Conservation (phyloP, 108 stramenopile species). For the Pseudonitzschia delicatissima region DNA sequence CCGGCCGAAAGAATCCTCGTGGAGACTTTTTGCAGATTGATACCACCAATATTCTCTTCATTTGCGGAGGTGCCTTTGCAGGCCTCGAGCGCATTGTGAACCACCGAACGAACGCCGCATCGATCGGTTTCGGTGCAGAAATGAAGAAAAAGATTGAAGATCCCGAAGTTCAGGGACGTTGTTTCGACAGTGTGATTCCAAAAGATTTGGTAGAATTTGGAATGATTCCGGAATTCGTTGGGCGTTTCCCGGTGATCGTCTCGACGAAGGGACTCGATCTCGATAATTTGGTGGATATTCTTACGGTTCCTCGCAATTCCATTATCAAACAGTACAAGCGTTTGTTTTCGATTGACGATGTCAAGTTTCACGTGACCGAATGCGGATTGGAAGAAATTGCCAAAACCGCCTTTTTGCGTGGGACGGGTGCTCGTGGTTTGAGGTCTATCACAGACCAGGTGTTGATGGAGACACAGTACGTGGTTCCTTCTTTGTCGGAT, state of each 20-base stretch:
- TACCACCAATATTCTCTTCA: conserved; percentile 97
- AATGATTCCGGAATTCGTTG: conserved; percentile 97
- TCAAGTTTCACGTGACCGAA: conserved; percentile 92
- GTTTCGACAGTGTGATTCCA: conserved; percentile 91
- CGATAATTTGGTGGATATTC: conserved; percentile 89
- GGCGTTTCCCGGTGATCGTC: conserved; percentile 95
- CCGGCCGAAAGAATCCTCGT: conserved; percentile 91
- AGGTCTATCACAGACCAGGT: conserved; percentile 92
- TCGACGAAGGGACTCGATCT: conserved; percentile 91
- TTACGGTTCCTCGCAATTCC: conserved; percentile 95
- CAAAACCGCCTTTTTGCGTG: conserved; percentile 81
- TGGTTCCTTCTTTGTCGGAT: conserved; percentile 81
- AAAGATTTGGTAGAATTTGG: conserved; percentile 93
- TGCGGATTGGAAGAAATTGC: conserved; percentile 90
- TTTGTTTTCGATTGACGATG: conserved; percentile 93
- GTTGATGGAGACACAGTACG: conserved; percentile 93
- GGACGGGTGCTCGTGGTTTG: conserved; percentile 95
- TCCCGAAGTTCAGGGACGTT: conserved; percentile 81
- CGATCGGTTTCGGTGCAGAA: conserved; percentile 97
- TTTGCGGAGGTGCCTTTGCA: conserved; percentile 97
- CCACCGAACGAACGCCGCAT: conserved; percentile 85
- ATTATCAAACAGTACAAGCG: conserved; percentile 95
- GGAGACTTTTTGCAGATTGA: conserved; percentile 96
- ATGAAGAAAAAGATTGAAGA: conserved; percentile 89
- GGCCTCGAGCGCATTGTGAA: conserved; percentile 94